Evolutionary conservation across 352 stramenopile genomes (phyloP).

Genomic region (Discostella stelligera): DNA sequence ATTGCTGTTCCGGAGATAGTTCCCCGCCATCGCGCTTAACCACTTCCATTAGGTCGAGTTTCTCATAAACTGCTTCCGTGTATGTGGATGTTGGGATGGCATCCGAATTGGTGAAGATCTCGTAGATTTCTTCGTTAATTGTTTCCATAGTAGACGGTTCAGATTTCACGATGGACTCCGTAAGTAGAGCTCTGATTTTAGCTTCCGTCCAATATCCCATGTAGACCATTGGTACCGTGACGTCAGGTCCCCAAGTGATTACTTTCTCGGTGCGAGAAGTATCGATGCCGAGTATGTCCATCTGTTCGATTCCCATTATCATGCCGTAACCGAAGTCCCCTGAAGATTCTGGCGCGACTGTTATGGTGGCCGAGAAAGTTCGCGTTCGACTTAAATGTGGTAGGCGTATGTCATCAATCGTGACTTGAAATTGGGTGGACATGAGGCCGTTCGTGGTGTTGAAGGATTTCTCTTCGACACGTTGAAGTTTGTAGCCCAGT

Average conservation of each 20-base stretch:
- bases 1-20: neutral
- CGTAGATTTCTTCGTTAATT: too few species aligned
- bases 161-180: too few species aligned
- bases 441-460: neutral
- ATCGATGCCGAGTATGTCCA: neutral
- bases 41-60: neutral
- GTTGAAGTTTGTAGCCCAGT: neutral
- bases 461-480: neutral
- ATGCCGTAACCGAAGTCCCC: slow-evolving; percentile 5
- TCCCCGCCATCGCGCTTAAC: neutral
- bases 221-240: neutral
- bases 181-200: neutral
- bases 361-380: neutral
- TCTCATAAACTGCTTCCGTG: neutral
- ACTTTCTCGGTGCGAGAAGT: neutral
- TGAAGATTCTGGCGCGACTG: neutral
- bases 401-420: neutral
- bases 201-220: neutral
- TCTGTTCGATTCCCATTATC: slow-evolving; percentile 2
- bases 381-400: neutral
- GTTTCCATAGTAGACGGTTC: too few species aligned
- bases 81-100: neutral
- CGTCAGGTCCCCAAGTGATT: slow-evolving; percentile 5
- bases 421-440: neutral
- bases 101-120: neutral